phyloP scores from a whole-genome alignment of 1,284 basidiomycete species.

The Bjerkandera adusta region DNA sequence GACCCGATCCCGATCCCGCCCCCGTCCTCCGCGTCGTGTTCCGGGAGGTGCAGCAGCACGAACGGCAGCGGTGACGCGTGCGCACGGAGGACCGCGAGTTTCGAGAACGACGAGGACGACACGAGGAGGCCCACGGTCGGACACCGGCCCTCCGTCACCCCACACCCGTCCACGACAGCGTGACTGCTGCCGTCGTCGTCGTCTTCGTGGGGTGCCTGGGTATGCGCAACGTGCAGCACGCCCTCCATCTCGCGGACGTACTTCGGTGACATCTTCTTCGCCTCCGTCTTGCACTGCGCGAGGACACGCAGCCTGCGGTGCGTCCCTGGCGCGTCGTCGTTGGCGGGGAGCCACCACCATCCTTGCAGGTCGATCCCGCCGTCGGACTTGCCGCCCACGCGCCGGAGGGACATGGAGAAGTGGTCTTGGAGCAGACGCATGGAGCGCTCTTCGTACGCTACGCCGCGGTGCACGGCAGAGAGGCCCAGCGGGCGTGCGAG shows the following conservation, averaged over 20 bases:
- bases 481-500: background rate
- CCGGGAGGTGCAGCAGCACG: conserved; percentile 72
- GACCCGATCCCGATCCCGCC: conserved; percentile 31
- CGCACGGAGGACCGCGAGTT: conserved; percentile 61
- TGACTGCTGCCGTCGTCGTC: background rate
- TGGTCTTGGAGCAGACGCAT: conserved; percentile 56
- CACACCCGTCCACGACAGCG: background rate
- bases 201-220: conserved; percentile 16
- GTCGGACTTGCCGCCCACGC: conserved; percentile 80
- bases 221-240: conserved; percentile 51
- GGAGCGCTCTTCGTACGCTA: conserved; percentile 74
- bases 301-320: conserved; percentile 64
- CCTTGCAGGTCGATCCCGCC: conserved; percentile 88
- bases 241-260: conserved; percentile 89
- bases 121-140: conserved; percentile 70
- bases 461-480: conserved; percentile 59
- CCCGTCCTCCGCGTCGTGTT: conserved; percentile 24
- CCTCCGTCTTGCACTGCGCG: conserved; percentile 90
- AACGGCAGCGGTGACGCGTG: conserved; percentile 73
- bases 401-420: conserved; percentile 77
- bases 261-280: conserved; percentile 73
- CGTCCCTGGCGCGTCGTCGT: background rate
- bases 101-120: conserved; percentile 77
- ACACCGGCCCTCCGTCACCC: conserved; percentile 2
- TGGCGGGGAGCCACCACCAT: conserved; percentile 84